A percentile compares a stretch with the other conserved stretches of the same genome.
Conservation (phyloP, 768 basidiomycete genomes). For the Kwoniella sp. region DNA sequence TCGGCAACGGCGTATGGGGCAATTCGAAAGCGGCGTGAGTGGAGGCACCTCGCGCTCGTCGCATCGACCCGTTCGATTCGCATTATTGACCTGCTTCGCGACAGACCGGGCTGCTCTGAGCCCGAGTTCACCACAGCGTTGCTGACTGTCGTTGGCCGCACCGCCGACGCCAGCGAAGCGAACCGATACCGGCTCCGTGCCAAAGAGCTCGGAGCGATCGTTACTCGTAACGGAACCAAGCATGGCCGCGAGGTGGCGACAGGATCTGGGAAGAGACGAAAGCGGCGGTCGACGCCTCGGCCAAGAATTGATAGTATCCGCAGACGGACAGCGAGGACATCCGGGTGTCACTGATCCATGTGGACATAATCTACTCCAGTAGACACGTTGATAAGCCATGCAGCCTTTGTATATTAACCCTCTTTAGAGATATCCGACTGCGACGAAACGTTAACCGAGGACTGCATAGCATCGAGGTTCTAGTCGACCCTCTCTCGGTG, state of each 20-base stretch:
- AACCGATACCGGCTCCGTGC: not conserved
- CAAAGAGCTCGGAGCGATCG: slow-evolving; percentile 3
- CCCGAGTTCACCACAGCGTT: slow-evolving; percentile 12
- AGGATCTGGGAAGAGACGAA: slow-evolving; percentile 12
- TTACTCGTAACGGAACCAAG: not conserved
- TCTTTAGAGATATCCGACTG: too few relatives aligned
- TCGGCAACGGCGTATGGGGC: slow-evolving; percentile 19
- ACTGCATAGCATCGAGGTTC: too few relatives aligned
- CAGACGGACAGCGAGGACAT: too few relatives aligned
- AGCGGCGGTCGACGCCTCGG: too few relatives aligned
- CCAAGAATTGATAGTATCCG: too few relatives aligned
- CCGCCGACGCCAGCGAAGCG: slow-evolving; percentile 1
- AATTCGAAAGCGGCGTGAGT: slow-evolving; percentile 11
- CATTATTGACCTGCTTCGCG: not conserved
- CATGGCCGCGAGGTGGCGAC: slow-evolving; percentile 11
- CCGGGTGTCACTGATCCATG: too few relatives aligned
- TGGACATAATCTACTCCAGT: too few relatives aligned
- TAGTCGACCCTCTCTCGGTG: too few relatives aligned
- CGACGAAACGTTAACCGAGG: too few relatives aligned
- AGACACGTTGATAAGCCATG: too few relatives aligned
- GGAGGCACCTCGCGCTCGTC: not conserved
- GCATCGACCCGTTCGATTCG: not conserved
- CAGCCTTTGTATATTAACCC: too few relatives aligned
- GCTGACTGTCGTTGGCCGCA: slow-evolving; percentile 5
- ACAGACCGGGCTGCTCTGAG: slow-evolving; percentile 5